These are phyloP conservation scores for Tolypocladium inflatum DNA, from an alignment of 2,329 filamentous ascomycete genomes.

Conservation along the genomic window DNA sequence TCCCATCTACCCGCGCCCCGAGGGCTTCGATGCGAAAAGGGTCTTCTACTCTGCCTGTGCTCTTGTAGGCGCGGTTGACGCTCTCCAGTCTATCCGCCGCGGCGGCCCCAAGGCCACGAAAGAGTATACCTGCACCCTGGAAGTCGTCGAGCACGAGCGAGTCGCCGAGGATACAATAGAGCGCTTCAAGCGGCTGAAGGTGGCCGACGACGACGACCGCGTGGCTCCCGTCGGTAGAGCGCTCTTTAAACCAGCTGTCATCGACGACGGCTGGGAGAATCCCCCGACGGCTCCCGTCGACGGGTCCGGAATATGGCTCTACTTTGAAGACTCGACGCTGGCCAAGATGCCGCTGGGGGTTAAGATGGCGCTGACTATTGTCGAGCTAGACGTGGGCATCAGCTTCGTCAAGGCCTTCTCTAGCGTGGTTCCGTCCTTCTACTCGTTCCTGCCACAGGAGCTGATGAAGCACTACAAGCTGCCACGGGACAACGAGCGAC, in stretches of 20 bases:
- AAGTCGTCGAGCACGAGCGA: slow-evolving; percentile 44
- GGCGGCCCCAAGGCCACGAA: slow-evolving; percentile 24
- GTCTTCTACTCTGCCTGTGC: slow-evolving; percentile 35
- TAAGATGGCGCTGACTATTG: slow-evolving; percentile 48
- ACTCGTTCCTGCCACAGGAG: slow-evolving; percentile 57
- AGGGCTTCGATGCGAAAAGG: slow-evolving; percentile 29
- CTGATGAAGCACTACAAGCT: slow-evolving; percentile 59
- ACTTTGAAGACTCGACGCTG: slow-evolving; percentile 53
- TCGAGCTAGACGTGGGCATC: slow-evolving; percentile 51
- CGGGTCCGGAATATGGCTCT: slow-evolving; percentile 34
- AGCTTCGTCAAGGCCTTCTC: slow-evolving; percentile 53
- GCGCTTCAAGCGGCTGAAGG: slow-evolving; percentile 32
- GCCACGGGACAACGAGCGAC: slow-evolving; percentile 35
- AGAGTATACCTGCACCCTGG: slow-evolving; percentile 46
- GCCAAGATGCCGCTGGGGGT: slow-evolving; percentile 51
- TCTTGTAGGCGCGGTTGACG: slow-evolving; percentile 22
- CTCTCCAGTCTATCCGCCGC: slow-evolving; percentile 17
- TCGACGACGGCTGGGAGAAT: slow-evolving; percentile 39
- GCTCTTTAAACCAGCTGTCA: slow-evolving; percentile 30
- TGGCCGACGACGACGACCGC: slow-evolving; percentile 19
- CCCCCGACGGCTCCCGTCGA: slow-evolving; percentile 8
- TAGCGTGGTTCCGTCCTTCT: slow-evolving; percentile 50
- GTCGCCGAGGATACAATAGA: slow-evolving; percentile 30
- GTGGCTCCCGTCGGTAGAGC: slow-evolving; percentile 35
- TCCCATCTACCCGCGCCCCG: slow-evolving; percentile 18